Base-by-base conservation (phyloP, 306 rosid genomes). In the Hippophae tibetana region DNA sequence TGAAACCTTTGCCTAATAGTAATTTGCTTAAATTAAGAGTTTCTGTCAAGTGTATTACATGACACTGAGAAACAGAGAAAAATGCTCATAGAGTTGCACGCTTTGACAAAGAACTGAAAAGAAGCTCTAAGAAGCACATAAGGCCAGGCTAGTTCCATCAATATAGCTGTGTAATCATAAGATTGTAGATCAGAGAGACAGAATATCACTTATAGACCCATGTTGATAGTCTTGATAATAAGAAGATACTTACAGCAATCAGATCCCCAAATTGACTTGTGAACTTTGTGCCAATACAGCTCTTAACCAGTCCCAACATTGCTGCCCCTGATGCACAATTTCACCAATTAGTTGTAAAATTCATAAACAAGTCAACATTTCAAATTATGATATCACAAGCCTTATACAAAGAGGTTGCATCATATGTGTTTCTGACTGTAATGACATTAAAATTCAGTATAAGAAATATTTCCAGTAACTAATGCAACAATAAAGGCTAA, bases 221-320 rank as follows among this genome's bases (percentile, higher is more conserved):
- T 42, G 52, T 45, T 27, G 4, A 7, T 41, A 51, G 52, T 57
- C 69, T 10, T 18, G 14, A 52, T 46, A 41, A 56, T 58, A 7
- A 31, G 54, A 64, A 70, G 55, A 75, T 59, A 73, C 99, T 88
- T 72, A 93, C 99, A 79, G 99, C 97, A 76, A 93, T 86, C 56
- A 93, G 71, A 78, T 93, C 95, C 49, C 99, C 99, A 45, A 88
- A 93, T 72, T 93, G 99, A 66, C 95, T 64, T 1, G 99, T 93
- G 68, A 93, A 93, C 63, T 93, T 93, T 68, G 99, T 93, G 45
- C 99, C 95, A 6, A 89, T 86, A 78, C 99, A 88, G 78, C 99
- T 88, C 74, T 84, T 93, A 10, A 93, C 95, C 64, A 93, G 79
- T 65, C 94, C 95, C 77, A 93, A 73, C 94, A 93, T 75, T 66